Conservation (phyloP, 352 stramenopile species). For the Phytophthora aleatoria region DNA sequence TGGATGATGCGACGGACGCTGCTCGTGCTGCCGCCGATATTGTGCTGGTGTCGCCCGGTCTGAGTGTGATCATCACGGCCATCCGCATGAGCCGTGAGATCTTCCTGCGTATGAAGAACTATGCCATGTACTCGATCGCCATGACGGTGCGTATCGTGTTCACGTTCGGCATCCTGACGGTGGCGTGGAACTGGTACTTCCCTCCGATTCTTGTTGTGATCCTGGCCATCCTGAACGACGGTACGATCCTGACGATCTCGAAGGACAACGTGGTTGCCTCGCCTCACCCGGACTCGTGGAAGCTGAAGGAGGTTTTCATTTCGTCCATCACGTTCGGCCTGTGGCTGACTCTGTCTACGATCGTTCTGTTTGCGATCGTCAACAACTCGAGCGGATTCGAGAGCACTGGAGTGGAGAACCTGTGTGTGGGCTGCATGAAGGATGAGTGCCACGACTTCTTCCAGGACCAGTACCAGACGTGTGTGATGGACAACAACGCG, state of each 20-base stretch:
- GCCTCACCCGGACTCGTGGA: constrained; percentile 71
- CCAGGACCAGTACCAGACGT: constrained; percentile 53
- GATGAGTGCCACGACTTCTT: constrained; percentile 68
- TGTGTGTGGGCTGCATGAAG: constrained; percentile 67
- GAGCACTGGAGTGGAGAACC: constrained; percentile 55
- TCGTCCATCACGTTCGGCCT: constrained; percentile 69
- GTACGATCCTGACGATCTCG: constrained; percentile 83
- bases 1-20: constrained; percentile 89
- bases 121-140: constrained; percentile 92
- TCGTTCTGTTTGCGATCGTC: constrained; percentile 63
- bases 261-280: constrained; percentile 77
- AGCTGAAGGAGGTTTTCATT: constrained; percentile 74
- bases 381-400: constrained; percentile 70
- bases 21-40: constrained; percentile 90
- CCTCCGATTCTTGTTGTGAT: constrained; percentile 90
- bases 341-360: constrained; percentile 67
- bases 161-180: constrained; percentile 87
- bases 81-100: constrained; percentile 90
- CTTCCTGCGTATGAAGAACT: constrained; percentile 92
- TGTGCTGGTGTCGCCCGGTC: constrained; percentile 87
- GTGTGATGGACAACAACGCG: constrained; percentile 49
- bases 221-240: constrained; percentile 91
- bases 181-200: constrained; percentile 90
- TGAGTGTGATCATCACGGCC: constrained; percentile 89
- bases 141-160: constrained; percentile 90